phyloP scores from a whole-genome alignment of 257 asterid genomes.

The Coffea eugenioides region DNA sequence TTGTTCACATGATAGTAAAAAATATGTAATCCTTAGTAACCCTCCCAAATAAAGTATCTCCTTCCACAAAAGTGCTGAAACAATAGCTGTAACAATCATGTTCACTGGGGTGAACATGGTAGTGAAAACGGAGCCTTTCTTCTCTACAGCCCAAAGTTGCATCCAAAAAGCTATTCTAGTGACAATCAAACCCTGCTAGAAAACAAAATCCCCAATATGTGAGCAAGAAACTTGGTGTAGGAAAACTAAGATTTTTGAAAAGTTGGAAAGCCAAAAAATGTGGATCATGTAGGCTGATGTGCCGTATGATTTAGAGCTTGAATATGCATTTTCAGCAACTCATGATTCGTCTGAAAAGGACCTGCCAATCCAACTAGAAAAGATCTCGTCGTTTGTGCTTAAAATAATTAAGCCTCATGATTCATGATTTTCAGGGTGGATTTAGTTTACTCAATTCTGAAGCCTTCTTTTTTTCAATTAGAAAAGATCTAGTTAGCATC shows the following conservation, averaged over 20 bases:
- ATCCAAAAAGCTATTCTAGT: slow-evolving; percentile 54
- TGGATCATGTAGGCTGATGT: background rate
- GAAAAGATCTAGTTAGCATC: too few relatives aligned
- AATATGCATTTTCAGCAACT: too few relatives aligned
- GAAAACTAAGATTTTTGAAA: background rate
- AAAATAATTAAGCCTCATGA: too few relatives aligned
- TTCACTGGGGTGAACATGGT: slow-evolving; percentile 60
- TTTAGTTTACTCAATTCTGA: too few relatives aligned
- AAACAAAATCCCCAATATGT: background rate
- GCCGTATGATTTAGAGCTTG: background rate
- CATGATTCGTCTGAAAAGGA: too few relatives aligned
- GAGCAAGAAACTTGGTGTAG: too few relatives aligned
- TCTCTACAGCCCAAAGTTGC: slow-evolving; percentile 57
- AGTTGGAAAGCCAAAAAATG: background rate
- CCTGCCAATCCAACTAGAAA: too few relatives aligned
- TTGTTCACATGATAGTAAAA: background rate
- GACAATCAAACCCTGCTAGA: slow-evolving; percentile 54
- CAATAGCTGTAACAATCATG: slow-evolving; percentile 51
- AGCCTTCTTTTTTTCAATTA: too few relatives aligned
- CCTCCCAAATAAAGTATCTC: slow-evolving; percentile 55
- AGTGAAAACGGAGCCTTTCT: slow-evolving; percentile 60
- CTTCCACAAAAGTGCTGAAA: slow-evolving; percentile 51
- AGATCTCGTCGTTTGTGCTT: too few relatives aligned
- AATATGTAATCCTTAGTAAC: slow-evolving; percentile 12
- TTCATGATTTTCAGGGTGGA: too few relatives aligned